Conservation (phyloP, 176 grass and related monocot genomes). For the Oryza coarctata region DNA sequence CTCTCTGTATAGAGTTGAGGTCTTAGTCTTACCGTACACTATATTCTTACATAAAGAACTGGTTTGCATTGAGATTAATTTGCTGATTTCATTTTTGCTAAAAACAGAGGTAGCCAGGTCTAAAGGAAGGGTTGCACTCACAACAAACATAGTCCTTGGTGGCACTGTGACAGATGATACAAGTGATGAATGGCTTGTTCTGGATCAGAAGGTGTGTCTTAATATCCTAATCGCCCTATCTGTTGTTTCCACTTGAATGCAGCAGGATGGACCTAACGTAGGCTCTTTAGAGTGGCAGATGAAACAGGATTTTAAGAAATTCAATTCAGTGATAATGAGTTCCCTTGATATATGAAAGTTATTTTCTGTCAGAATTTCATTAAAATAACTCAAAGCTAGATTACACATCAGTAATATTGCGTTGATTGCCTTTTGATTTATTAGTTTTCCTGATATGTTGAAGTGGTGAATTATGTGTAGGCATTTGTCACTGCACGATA, state of each 20-base stretch:
- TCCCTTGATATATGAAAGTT: not conserved
- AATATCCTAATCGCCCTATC: not conserved
- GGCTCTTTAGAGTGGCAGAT: not conserved
- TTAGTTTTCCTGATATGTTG: not conserved
- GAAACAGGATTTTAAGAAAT: not conserved
- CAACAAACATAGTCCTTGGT: slow-evolving; percentile 92
- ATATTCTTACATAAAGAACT: too few relatives aligned
- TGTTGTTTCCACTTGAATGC: not conserved
- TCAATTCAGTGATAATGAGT: not conserved
- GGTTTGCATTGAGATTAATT: not conserved
- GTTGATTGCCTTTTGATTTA: not conserved
- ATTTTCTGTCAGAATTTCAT: not conserved
- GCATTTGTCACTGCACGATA: not conserved
- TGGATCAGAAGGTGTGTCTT: slow-evolving; percentile 84
- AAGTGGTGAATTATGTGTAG: not conserved
- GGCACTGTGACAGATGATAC: slow-evolving; percentile 85
- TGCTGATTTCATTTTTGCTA: slow-evolving; percentile 11
- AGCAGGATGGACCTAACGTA: not conserved
- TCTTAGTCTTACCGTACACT: too few relatives aligned
- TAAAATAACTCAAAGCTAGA: not conserved
- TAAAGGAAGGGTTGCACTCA: slow-evolving; percentile 91
- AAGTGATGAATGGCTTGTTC: slow-evolving; percentile 82
- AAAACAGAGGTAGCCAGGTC: slow-evolving; percentile 81
- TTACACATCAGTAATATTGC: not conserved
- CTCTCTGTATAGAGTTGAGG: too few relatives aligned